These are phyloP conservation scores for Plantago coronopus DNA, from an alignment of 305 asterid genomes.

Conservation along the genomic window DNA sequence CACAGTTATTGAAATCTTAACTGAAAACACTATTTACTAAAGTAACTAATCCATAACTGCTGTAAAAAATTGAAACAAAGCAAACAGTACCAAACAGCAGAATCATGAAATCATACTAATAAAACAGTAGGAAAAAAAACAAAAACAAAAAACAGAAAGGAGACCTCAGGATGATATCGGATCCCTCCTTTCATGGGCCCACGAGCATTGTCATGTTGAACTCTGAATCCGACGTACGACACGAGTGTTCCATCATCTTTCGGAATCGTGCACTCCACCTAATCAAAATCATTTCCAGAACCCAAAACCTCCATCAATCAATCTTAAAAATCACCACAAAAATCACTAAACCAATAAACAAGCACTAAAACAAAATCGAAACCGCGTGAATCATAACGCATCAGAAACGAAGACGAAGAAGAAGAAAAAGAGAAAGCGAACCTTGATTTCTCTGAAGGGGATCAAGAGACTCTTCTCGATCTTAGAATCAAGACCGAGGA, in stretches of 20 bases:
- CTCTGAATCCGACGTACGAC: conserved; percentile 84
- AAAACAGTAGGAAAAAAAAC: conserved; percentile 1
- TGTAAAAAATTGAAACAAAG: background rate
- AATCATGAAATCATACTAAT: background rate
- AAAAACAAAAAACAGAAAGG: background rate
- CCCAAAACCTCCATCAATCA: background rate
- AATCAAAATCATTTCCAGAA: conserved; percentile 30
- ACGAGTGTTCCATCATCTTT: conserved; percentile 86
- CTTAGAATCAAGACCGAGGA: conserved; percentile 82
- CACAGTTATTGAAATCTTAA: background rate
- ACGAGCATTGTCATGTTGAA: conserved; percentile 94
- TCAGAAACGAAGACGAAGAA: background rate
- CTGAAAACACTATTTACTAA: background rate
- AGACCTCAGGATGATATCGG: conserved; percentile 94
- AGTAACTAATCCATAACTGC: too few species aligned
- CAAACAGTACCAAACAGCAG: background rate
- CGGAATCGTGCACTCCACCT: conserved; percentile 96
- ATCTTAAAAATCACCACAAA: background rate
- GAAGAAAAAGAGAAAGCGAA: conserved; percentile 4
- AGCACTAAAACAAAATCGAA: background rate
- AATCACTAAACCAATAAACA: too few species aligned
- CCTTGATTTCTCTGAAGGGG: conserved; percentile 96
- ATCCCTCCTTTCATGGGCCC: conserved; percentile 99
- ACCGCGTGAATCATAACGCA: background rate
- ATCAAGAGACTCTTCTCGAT: conserved; percentile 82